Evolutionary conservation across 768 basidiomycete species (phyloP), one percentile per base, ranked within the genome.

Genomic region (Pluteus cervinus): DNA sequence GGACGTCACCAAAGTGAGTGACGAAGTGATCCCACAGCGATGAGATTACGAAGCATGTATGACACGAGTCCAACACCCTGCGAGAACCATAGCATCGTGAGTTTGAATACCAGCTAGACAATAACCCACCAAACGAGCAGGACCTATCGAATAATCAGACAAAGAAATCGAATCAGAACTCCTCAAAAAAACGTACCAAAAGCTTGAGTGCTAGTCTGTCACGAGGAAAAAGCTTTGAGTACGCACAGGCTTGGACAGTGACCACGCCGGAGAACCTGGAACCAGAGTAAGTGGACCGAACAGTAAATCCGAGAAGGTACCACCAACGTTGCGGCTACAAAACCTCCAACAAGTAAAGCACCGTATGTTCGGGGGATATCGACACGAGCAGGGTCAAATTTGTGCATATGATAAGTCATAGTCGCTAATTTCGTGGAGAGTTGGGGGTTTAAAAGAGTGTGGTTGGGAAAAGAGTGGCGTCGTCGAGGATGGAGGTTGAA

Each of bases 11-110:
- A 28, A 62, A 76, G 41, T 67, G 51, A 1, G 41, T 36, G 38
- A 77, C 68, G 2, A 76, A 48, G 40, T 59, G 60, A 12, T 51
- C 52, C 68, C 68, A 69, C 33, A 66, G 45, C 2, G 63, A 58
- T 31, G 46, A 31, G 40, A 55, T 58, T 29, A 69, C 59, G 33
- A 69, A 43, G 24, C 50, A 32, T 14, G 62, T 68, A 46, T 69
- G 68, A 7, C 33, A 30, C 5, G 48, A 41, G 32, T 69, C 68
- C 24, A 69, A 55, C 5, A 41, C 0, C 57, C 53, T 55, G 15
- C 12, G 4, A 8, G 17, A 7, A 5, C 9, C n/a, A 21, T 7
- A 28, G n/a, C 16, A 17, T 4, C 7, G 29, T 5, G 15, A 41
- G 2, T 8, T 17, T 33, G 6, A 22, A 14, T 26, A 24, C 6